phyloP scores from a whole-genome alignment of 2,329 filamentous ascomycete species.

The Verruconis gallopava region DNA sequence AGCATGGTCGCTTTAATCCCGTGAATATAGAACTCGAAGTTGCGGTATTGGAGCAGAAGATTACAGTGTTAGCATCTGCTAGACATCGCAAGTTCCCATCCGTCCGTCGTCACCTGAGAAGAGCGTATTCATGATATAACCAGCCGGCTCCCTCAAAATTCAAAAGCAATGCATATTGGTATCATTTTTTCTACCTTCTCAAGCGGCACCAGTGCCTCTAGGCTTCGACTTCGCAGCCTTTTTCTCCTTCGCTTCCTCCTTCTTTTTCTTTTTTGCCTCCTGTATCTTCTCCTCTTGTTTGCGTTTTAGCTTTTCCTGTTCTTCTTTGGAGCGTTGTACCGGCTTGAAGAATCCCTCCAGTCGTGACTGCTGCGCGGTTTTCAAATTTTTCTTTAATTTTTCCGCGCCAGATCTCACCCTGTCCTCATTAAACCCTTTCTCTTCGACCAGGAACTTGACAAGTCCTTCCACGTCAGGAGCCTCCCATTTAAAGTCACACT shows the following conservation, averaged over 20 bases:
- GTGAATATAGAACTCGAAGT: too few relatives aligned
- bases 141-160: too few relatives aligned
- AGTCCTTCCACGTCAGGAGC: conserved; percentile 82
- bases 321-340: conserved; percentile 71
- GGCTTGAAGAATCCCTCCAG: conserved; percentile 97
- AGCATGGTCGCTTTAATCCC: too few relatives aligned
- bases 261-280: conserved; percentile 88
- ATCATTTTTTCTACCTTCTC: too few relatives aligned
- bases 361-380: conserved; percentile 78
- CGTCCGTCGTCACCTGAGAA: too few relatives aligned
- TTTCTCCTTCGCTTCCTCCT: conserved; percentile 92
- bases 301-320: conserved; percentile 76
- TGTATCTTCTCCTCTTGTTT: conserved; percentile 89
- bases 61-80: too few relatives aligned
- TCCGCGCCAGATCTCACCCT: conserved; percentile 68
- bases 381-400: conserved; percentile 77
- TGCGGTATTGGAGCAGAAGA: too few relatives aligned
- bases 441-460: conserved; percentile 75
- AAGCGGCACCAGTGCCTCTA: conserved; percentile 6
- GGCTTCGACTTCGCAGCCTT: conserved; percentile 82
- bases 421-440: conserved; percentile 96
- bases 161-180: too few relatives aligned
- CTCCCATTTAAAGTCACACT: conserved; percentile 98
- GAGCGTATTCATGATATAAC: too few relatives aligned
- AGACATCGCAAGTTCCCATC: too few relatives aligned